Base-by-base conservation (phyloP, 495 filamentous ascomycete species). In the Clohesyomyces aquaticus region DNA sequence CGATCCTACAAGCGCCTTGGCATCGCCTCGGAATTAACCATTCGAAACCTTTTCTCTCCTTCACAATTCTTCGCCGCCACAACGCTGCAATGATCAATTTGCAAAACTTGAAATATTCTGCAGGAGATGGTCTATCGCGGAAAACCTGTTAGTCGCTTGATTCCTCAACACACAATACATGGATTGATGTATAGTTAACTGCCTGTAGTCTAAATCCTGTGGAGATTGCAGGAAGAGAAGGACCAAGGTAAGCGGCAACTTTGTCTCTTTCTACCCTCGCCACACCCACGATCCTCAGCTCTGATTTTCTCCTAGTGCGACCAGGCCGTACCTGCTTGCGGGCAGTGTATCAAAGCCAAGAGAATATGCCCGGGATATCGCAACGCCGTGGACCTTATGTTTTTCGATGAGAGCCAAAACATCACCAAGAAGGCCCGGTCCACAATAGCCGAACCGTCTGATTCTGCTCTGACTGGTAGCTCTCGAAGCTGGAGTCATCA, bases 331-430 rank as follows among this genome's bases (percentile, higher is more conserved):
- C 68, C 64, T 10, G 46, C 45, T 8, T 71, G 68, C 41, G 58
- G 59, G 28, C 63, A 61, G 26, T 67, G 64, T 46, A 21, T 49
- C 8, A 64, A 47, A 26, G 38, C 32, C 1, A 67, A 67, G 21
- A 23, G 68, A 32, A 16, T 19, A 43, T 67, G 64, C 26, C 48
- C 58, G 48, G 64, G 68, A 4, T 71, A 71, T 25, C 54, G 63
- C 1, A 46, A 63, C 22, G n/a, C 49, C 19, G 22, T 42, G 1
- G 68, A 71, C 32, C 43, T 71, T 10, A 43, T 65, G 29, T 67
- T 70, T 46, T 59, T 55, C 21, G 64, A 71, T 27, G 29, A 71
- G 42, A 71, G 55, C 56, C n/a, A 4, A 12, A 52, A 58, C 19
- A 46, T 67, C 4, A 19, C 47, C 12, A 54, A 58, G 50, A 71